phyloP scores from a whole-genome alignment of 2,329 filamentous ascomycete species.

The Nigrospora sphaerica region DNA sequence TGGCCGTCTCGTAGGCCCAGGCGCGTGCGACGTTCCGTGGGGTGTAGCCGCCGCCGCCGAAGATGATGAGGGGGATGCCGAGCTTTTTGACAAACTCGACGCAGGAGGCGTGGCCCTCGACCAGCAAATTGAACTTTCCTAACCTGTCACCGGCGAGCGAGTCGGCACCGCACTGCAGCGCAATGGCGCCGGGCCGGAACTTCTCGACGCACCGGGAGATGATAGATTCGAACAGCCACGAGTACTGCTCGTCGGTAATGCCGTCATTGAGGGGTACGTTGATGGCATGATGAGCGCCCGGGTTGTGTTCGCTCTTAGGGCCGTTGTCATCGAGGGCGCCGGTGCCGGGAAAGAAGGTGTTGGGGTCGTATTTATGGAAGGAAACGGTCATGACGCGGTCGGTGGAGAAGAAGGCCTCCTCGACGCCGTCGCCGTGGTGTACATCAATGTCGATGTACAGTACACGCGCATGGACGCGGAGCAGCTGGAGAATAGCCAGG shows the following conservation, averaged over 20 bases:
- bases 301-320: slow-evolving; percentile 73
- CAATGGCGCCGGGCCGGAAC: slow-evolving; percentile 86
- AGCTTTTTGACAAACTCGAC: slow-evolving; percentile 82
- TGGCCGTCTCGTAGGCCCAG: slow-evolving; percentile 94
- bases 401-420: slow-evolving; percentile 84
- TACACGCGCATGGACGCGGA: slow-evolving; percentile 75
- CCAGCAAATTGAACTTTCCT: slow-evolving; percentile 93
- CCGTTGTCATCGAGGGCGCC: slow-evolving; percentile 83
- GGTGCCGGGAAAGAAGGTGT: slow-evolving; percentile 82
- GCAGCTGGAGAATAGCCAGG: slow-evolving; percentile 80
- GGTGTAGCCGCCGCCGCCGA: slow-evolving; percentile 94
- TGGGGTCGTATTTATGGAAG: slow-evolving; percentile 91
- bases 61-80: slow-evolving; percentile 74
- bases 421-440: slow-evolving; percentile 84
- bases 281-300: slow-evolving; percentile 80
- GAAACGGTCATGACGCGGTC: slow-evolving; percentile 88
- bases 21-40: slow-evolving; percentile 92
- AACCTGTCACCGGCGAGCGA: slow-evolving; percentile 88
- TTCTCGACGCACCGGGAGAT: slow-evolving; percentile 71
- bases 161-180: slow-evolving; percentile 92
- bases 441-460: slow-evolving; percentile 94
- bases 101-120: slow-evolving; percentile 87
- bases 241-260: slow-evolving; percentile 86
- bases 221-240: slow-evolving; percentile 74
- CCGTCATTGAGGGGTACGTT: slow-evolving; percentile 89